Base-by-base conservation (phyloP, 148 eudicot species). In the Rhododendron molle region DNA sequence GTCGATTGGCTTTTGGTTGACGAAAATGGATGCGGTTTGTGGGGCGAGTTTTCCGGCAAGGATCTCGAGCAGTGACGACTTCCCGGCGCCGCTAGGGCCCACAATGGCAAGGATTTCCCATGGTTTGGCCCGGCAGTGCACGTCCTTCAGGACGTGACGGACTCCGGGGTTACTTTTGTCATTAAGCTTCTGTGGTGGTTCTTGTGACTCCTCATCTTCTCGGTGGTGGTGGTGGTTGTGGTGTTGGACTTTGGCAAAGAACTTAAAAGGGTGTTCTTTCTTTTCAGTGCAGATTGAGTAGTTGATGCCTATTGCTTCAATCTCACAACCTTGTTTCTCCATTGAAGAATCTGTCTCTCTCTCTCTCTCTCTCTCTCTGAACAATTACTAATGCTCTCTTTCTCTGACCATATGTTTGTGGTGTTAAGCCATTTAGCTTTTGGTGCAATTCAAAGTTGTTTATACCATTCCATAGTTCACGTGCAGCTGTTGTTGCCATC, bases 71-170 rank as follows among this genome's bases (percentile, higher is more conserved):
- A 97, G 87, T 4, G 98, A 89, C 11, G 99, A 95, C 78, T 97
- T 97, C 4, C 99, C 99, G n/a, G 99, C 98, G 3, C 99, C 99
- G 54, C 99, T 97, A 0, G 99, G 99, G 5, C 99, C 99, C 78
- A 97, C 94, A 3, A 97, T 95, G 76, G 99, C 99, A 1, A 97
- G 92, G 60, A 97, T 89, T 76, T 97, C 99, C 95, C 98, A 95
- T 5, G 99, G 98, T 69, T 94, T 97, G 16, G 99, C 99, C 34
- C 85, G 88, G 87, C 91, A 91, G 44, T 60, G 90, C 54, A 97
- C 98, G 58, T 92, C 91, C 60, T 88, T 92, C 8, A 97, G 89
- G 54, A 95, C 98, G n/a, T 91, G 88, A 67, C 89, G 88, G 77
- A 89, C 76, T 11, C 89, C 82, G 9, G 85, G 30, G 43, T 6